Base-by-base conservation (phyloP, 2,329 filamentous ascomycete species). In the Aspergillus oerlinghausenensis region DNA sequence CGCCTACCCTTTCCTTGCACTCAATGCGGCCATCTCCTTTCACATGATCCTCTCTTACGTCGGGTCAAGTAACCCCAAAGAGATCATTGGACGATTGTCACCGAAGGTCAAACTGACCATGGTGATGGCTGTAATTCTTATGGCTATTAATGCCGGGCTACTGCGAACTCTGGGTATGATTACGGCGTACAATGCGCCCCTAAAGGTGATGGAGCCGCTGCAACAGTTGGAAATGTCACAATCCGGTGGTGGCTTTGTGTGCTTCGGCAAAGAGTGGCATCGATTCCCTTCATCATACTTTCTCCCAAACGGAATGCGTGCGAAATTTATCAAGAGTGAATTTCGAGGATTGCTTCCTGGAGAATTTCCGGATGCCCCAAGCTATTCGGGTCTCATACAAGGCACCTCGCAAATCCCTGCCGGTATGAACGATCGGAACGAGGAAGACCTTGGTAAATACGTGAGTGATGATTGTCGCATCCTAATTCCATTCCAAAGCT, bases 191-290 rank as follows among this genome's bases (percentile, higher is more conserved):
- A 87, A 85, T 14, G 93, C 93, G 0, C 93, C 94, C 1, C 79
- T 97, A 1, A 79, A 84, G 50, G 80, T 87, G 55, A 81, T 83
- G 21, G 76, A 75, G 14, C 71, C 77, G 1, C 67, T 80, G 21
- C 76, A 77, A 48, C 67, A 80, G 14, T 67, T 77, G 8, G 81
- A 78, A 1, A 64, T 89, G 5, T 82, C 84, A 2, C 73, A 77
- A 0, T 71, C 77, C 1, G 89, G 87, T 17, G 89, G 87, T 17
- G 88, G 90, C 60, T 86, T 81, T 19, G 84, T 99, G 2, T 99
- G 94, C 72, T 84, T 96, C 42, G 92, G 90, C 28, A 99, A 97
- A 71, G 94, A 99, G 71, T 99, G 94, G 94, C 97, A 99, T 73
- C 89, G 94, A 38, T 97, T 97, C 70, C 93, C 94, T 1, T 93